Base-by-base conservation (phyloP, 2,329 filamentous ascomycete species). In the Leptographium lundbergii region DNA sequence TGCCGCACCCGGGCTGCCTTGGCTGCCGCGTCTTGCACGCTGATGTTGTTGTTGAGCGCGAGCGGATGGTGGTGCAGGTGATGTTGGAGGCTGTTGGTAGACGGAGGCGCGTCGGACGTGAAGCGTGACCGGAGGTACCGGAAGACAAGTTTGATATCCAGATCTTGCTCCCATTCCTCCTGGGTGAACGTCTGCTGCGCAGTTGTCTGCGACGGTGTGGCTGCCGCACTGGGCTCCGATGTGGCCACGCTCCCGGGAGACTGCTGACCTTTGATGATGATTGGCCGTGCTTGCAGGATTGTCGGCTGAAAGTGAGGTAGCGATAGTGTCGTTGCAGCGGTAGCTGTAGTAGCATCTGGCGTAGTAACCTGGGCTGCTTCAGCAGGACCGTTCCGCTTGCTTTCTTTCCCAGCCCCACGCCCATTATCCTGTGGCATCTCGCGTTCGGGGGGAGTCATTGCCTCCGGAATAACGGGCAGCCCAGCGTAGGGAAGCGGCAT, bases 131-230 rank as follows among this genome's bases (percentile, higher is more conserved):
- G 82, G 34, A 96, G 79, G 68, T 94, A 97, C 55, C 86, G 84
- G 75, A 97, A 97, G 39, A 97, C 88, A 70, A 96, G 87, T 68
- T 88, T 88, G 64, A 96, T 82, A 67, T 97, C 91, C 6, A 97
- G 80, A 58, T 96, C 89, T 61, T 87, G 85, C 72, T 97, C 91
- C 94, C 94, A 99, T 68, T 96, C 94, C 42, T 94, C 88, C 66
- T 89, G 78, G 1, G 80, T 81, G 62, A 84, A 84, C 0, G 70
- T 62, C 4, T 64, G 65, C 6, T 48, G 24, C 14, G 61, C 59
- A 32, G 24, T 1, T 4, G n/a, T 4, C 14, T 34, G 59, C 32
- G 54, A 27, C 3, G 53, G 17, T 6, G 60, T 50, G 3, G 50
- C 34, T 6, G 52, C 57, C 17, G 56, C 36, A 6, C 11, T 60